Percentiles rank a stretch among this genome's conserved stretches.
These are phyloP conservation scores for Leucocoprinus leucothites DNA, from an alignment of 768 basidiomycete genomes.

Conservation along the genomic window DNA sequence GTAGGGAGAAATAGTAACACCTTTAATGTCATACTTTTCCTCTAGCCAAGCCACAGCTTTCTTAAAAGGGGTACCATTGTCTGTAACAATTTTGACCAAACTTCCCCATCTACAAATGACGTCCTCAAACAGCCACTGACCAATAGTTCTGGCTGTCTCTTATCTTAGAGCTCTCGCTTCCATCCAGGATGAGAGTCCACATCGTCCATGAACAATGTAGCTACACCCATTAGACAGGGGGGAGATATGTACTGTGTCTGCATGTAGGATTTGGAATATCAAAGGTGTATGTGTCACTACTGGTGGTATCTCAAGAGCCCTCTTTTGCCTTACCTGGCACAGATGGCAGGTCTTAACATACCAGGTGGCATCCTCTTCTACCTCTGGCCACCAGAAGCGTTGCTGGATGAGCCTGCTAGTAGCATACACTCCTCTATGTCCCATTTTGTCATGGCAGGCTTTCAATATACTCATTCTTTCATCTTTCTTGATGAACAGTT, in stretches of 20 bases:
- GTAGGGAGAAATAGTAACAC: constrained; percentile 19
- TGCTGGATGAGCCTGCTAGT: constrained; percentile 15
- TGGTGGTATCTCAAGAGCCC: constrained; percentile 17
- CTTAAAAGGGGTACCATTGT: constrained; percentile 29
- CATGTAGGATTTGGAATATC: constrained; percentile 22
- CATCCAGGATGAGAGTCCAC: constrained; percentile 16
- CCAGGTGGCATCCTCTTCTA: constrained; percentile 22
- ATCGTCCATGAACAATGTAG: constrained; percentile 23
- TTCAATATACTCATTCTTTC: constrained; percentile 19
- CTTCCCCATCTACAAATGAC: constrained; percentile 36
- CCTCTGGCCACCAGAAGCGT: constrained; percentile 28
- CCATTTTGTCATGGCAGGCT: constrained; percentile 20
- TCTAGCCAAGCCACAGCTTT: constrained; percentile 17
- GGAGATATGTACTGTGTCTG: constrained; percentile 22
- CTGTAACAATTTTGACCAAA: constrained; percentile 33
- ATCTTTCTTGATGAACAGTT: constrained; percentile 18
- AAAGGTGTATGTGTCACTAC: constrained; percentile 17
- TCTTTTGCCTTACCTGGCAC: constrained; percentile 21
- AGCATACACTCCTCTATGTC: constrained; percentile 22
- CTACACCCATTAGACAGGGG: constrained; percentile 16
- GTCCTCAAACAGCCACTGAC: constrained; percentile 24
- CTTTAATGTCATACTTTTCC: constrained; percentile 21
- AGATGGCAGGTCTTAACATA: constrained; percentile 21
- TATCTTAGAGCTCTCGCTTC: constrained; percentile 21
- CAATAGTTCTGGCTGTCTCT: constrained; percentile 20